These are phyloP conservation scores for Peniophora sp. DNA, from an alignment of 1,284 basidiomycete species.

Conservation along the genomic window DNA sequence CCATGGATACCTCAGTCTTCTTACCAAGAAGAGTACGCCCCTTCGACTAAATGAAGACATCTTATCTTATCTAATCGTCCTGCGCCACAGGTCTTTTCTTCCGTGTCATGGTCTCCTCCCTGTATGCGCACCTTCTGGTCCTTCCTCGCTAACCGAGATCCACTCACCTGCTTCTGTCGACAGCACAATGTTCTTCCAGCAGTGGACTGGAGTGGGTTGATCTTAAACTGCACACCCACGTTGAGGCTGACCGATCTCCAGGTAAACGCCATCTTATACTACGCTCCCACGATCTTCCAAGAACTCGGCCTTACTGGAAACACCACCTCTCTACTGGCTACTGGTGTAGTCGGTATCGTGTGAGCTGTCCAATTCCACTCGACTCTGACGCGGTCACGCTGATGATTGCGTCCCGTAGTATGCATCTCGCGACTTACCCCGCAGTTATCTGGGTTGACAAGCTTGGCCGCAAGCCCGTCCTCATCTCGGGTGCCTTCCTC, in stretches of 20 bases:
- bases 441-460: constrained; percentile 69
- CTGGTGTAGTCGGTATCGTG: constrained; percentile 78
- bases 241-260: too few species aligned
- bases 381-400: not conserved
- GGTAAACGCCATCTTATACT: constrained; percentile 67
- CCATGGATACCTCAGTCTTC: constrained; percentile 46
- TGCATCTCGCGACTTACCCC: constrained; percentile 70
- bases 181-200: constrained; percentile 71
- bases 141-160: not conserved
- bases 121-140: constrained; percentile 27
- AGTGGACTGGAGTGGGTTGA: constrained; percentile 59
- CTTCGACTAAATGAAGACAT: not conserved
- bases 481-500: constrained; percentile 62
- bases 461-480: constrained; percentile 59
- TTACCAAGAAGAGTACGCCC: constrained; percentile 40
- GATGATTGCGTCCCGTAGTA: constrained; percentile 26
- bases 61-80: constrained; percentile 5
- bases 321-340: constrained; percentile 61
- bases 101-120: constrained; percentile 50
- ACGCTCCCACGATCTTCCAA: constrained; percentile 59
- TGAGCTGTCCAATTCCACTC: constrained; percentile 26
- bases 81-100: constrained; percentile 39
- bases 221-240: too few species aligned
- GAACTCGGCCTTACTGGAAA: constrained; percentile 50
- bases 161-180: constrained; percentile 2